A percentile compares a stretch with the other conserved stretches of the same genome.
Conservation (phyloP, 169 alveolate species). For the Plasmodium vinckei region DNA sequence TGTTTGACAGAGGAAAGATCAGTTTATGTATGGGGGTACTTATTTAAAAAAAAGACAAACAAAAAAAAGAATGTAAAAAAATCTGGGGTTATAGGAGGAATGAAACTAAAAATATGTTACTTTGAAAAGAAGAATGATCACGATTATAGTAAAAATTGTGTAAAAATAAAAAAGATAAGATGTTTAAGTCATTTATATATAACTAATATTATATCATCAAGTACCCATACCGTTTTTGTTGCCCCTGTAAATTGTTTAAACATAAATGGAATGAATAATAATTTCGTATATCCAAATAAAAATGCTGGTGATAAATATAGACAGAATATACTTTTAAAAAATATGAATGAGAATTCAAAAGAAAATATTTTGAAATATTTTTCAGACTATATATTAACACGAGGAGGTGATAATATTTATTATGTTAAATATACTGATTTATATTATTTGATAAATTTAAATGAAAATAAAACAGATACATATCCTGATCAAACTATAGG, state of each 20-base stretch:
- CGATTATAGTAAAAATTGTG: conserved; percentile 24
- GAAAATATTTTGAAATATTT: conserved; percentile 11
- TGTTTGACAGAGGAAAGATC: conserved; percentile 62
- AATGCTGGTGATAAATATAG: conserved; percentile 27
- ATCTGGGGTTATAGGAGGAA: neutral
- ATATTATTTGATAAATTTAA: conserved; percentile 8
- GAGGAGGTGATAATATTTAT: conserved; percentile 72
- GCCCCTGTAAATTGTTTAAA: conserved; percentile 43
- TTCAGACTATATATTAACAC: conserved; percentile 15
- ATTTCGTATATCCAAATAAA: neutral
- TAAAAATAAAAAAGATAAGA: conserved; percentile 24
- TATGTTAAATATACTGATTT: conserved; percentile 60
- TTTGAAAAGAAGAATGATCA: neutral
- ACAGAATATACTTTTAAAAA: conserved; percentile 7
- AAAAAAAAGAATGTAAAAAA: neutral
- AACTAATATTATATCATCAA: conserved; percentile 40
- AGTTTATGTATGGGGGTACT: conserved; percentile 71
- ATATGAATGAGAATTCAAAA: neutral
- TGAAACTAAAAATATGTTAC: neutral
- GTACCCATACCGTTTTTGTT: conserved; percentile 58
- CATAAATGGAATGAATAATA: neutral
- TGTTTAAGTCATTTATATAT: conserved; percentile 47
- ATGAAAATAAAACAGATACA: neutral
- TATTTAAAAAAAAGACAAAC: conserved; percentile 3
- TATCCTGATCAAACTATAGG: neutral